These are phyloP conservation scores for Quercus ilex DNA, from an alignment of 306 rosid genomes.

Conservation along the genomic window DNA sequence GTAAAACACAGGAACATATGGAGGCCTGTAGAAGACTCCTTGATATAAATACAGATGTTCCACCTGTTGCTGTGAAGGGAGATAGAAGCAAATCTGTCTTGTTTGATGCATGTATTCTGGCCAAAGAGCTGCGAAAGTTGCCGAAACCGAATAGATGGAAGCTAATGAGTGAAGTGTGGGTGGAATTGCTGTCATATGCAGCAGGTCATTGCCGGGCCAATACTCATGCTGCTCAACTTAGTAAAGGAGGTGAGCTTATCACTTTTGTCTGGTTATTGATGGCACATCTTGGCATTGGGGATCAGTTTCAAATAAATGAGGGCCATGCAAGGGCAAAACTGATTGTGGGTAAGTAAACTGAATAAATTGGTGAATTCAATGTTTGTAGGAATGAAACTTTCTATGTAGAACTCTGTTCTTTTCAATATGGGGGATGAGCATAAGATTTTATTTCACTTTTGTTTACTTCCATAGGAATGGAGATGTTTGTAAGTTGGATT, in stretches of 20 bases:
- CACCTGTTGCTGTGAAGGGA: conserved; percentile 1
- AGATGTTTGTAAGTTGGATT: neutral
- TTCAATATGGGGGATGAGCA: neutral
- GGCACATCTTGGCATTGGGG: conserved; percentile 21
- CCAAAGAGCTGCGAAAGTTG: neutral
- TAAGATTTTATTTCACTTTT: neutral
- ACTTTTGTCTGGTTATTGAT: conserved; percentile 27
- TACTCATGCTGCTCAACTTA: conserved; percentile 16
- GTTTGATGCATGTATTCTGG: conserved; percentile 18
- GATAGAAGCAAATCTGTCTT: conserved; percentile 13
- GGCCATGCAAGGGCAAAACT: conserved; percentile 20
- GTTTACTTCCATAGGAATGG: neutral
- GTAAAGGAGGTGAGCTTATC: conserved; percentile 29
- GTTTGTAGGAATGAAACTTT: neutral
- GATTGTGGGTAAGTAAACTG: conserved; percentile 6
- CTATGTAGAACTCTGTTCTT: neutral
- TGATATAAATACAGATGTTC: neutral
- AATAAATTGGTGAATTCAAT: neutral
- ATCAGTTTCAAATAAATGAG: conserved; percentile 22
- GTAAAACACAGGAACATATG: no score
- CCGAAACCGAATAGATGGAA: neutral
- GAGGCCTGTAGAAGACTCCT: neutral
- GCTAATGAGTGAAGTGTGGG: conserved; percentile 11
- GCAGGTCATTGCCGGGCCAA: conserved; percentile 21
- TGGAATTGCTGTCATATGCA: conserved; percentile 22